Conservation (phyloP, 2,329 filamentous ascomycete genomes). For the Aspergillus oerlinghausenensis region DNA sequence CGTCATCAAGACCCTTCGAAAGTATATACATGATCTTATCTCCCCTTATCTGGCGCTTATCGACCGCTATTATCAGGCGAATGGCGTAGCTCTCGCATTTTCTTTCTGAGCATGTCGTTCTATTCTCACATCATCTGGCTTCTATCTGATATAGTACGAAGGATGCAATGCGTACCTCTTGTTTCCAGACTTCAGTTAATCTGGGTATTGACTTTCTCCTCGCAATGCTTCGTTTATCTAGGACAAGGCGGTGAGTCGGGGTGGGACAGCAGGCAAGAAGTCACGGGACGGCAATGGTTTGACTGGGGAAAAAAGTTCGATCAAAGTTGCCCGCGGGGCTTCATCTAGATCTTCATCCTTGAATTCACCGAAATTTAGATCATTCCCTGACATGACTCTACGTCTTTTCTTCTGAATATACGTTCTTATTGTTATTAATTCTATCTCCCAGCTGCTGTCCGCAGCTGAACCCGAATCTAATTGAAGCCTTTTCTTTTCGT, state of each 20-base stretch:
- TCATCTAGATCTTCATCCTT: neutral
- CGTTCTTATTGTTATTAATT: neutral
- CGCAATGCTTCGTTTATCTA: neutral
- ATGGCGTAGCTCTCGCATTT: neutral
- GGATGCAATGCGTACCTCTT: neutral
- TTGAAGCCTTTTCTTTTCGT: neutral
- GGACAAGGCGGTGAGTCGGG: slow-evolving; percentile 10
- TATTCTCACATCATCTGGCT: neutral
- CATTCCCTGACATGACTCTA: neutral
- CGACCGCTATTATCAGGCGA: neutral
- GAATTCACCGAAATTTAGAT: neutral
- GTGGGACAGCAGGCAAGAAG: neutral
- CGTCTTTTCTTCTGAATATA: neutral
- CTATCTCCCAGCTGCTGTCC: slow-evolving; percentile 2
- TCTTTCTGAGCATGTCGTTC: neutral
- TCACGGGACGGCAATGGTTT: slow-evolving; percentile 14
- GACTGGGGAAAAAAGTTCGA: slow-evolving; percentile 13
- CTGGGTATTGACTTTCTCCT: neutral
- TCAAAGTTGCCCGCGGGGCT: slow-evolving; percentile 8
- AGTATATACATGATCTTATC: neutral
- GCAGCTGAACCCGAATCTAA: neutral
- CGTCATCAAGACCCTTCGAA: neutral
- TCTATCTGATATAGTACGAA: neutral
- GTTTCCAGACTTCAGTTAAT: neutral
- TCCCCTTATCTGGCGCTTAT: neutral